Evolutionary conservation across 441 rosid genomes (phyloP).

Genomic region (Pelargonium myrrhifolium): DNA sequence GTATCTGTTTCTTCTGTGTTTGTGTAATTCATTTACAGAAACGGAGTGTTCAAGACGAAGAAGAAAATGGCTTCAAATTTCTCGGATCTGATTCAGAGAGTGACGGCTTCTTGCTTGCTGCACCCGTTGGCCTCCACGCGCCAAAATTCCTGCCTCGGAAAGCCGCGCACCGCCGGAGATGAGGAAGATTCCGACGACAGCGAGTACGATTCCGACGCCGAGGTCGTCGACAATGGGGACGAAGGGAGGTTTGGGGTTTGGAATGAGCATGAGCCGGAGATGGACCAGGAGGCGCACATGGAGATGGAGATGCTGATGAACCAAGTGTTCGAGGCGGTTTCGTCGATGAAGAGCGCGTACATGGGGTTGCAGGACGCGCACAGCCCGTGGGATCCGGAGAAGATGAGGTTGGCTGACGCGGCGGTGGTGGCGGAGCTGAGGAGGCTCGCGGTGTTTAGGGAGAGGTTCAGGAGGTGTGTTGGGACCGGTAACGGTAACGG

Average conservation of each 20-base stretch:
- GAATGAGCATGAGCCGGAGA: slow-evolving; percentile 17
- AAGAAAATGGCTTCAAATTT: slow-evolving; percentile 64
- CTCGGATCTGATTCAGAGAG: slow-evolving; percentile 84
- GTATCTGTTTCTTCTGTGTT: too few species aligned
- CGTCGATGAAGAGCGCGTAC: slow-evolving; percentile 72
- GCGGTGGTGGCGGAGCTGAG: slow-evolving; percentile 77
- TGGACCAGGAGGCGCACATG: slow-evolving; percentile 37
- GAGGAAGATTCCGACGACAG: slow-evolving; percentile 28
- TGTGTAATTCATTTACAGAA: slow-evolving; percentile 9
- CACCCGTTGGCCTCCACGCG: slow-evolving; percentile 70
- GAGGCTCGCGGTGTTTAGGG: slow-evolving; percentile 60
- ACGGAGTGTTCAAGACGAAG: slow-evolving; percentile 35
- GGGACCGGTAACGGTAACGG: slow-evolving; percentile 24
- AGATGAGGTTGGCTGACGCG: slow-evolving; percentile 72
- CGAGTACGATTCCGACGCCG: slow-evolving; percentile 28
- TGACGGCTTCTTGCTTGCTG: slow-evolving; percentile 79
- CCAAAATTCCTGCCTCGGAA: slow-evolving; percentile 28
- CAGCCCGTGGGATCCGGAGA: slow-evolving; percentile 90
- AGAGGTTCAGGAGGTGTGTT: slow-evolving; percentile 57
- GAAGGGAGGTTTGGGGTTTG: slow-evolving; percentile 15
- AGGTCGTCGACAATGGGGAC: slow-evolving; percentile 15
- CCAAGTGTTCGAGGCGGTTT: slow-evolving; percentile 67
- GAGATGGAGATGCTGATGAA: slow-evolving; percentile 62
- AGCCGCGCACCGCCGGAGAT: slow-evolving; percentile 16
- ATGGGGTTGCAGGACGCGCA: slow-evolving; percentile 75